These are phyloP conservation scores for Prunus yedoensis DNA, from an alignment of 331 rosid species.

Conservation along the genomic window DNA sequence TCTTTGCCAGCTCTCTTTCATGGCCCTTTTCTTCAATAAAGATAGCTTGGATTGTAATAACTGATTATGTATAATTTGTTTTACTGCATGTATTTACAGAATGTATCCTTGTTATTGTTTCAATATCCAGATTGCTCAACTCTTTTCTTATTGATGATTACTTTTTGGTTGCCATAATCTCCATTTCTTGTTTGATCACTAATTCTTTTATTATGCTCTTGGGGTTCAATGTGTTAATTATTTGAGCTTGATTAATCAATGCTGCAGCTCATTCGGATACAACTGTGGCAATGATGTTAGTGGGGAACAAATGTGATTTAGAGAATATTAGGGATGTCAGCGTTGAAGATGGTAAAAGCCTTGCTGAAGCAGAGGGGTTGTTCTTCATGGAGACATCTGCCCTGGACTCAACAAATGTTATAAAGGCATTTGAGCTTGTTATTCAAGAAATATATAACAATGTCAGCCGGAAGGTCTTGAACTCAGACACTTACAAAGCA, in stretches of 20 bases:
- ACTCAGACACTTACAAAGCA: conserved; percentile 88
- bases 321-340: conserved; percentile 79
- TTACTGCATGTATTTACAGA: background rate
- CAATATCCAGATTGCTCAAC: background rate
- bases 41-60: background rate
- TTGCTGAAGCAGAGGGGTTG: conserved; percentile 88
- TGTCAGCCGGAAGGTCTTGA: conserved; percentile 90
- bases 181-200: background rate
- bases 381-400: conserved; percentile 99
- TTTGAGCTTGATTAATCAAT: conserved; percentile 14
- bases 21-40: background rate
- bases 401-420: conserved; percentile 79
- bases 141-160: background rate
- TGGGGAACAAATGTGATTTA: conserved; percentile 85
- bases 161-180: background rate
- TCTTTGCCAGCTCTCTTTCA: conserved; percentile 5
- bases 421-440: conserved; percentile 83
- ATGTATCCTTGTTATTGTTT: background rate
- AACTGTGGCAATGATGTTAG: conserved; percentile 86
- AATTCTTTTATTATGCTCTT: background rate
- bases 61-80: background rate
- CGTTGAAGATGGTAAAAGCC: conserved; percentile 80
- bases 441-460: conserved; percentile 85
- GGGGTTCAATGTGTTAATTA: background rate
- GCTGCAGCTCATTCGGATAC: conserved; percentile 90